These are phyloP conservation scores for Erythrobasidium yunnanense DNA, from an alignment of 768 basidiomycete genomes.

Conservation along the genomic window DNA sequence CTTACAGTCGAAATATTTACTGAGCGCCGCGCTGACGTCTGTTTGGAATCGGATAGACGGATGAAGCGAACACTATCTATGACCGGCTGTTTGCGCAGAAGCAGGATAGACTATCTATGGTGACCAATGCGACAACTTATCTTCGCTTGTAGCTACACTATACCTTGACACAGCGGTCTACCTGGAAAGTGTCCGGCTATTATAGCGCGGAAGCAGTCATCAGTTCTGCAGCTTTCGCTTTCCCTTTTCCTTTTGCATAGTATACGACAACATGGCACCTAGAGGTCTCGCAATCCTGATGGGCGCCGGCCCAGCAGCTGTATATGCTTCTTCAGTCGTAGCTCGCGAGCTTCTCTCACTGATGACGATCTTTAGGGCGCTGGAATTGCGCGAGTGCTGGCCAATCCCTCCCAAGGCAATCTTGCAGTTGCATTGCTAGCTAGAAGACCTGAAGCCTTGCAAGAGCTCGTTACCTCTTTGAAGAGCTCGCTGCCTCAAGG, in stretches of 20 bases:
- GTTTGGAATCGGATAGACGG: slow-evolving; percentile 13
- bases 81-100: slow-evolving; percentile 15
- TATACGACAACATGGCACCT: neutral
- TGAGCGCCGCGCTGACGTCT: neutral
- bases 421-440: neutral
- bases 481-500: neutral
- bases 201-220: no score
- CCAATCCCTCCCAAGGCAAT: neutral
- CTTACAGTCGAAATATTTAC: neutral
- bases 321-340: neutral
- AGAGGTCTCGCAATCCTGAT: neutral
- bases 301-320: neutral
- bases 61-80: slow-evolving; percentile 10
- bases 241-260: neutral
- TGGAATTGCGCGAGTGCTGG: neutral
- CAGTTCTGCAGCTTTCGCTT: no score
- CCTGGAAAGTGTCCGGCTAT: neutral
- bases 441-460: neutral
- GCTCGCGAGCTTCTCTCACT: neutral
- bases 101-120: slow-evolving; percentile 11
- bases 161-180: neutral
- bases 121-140: slow-evolving; percentile 19
- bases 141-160: neutral
- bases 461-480: neutral
- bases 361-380: neutral